A percentile compares a stretch with the other conserved stretches of the same genome.
These are phyloP conservation scores for Tanacetum coccineum DNA, from an alignment of 129 eudicot species.

Conservation along the genomic window DNA sequence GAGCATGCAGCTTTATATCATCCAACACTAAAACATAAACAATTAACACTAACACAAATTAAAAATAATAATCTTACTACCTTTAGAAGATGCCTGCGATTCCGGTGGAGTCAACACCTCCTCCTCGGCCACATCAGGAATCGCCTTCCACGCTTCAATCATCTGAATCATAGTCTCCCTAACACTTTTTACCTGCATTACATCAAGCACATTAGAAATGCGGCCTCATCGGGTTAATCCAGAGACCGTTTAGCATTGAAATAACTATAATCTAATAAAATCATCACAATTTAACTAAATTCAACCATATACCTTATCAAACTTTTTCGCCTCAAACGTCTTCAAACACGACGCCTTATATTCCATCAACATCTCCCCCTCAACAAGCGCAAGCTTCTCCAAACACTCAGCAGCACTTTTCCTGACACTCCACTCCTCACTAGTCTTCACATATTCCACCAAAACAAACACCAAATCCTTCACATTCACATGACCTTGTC, in stretches of 20 bases:
- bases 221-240: too few species aligned
- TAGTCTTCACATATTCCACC: conserved; percentile 59
- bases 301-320: conserved; percentile 61
- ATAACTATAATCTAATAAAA: too few species aligned
- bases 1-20: conserved; percentile 17
- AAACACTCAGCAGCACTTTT: conserved; percentile 77
- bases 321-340: conserved; percentile 75
- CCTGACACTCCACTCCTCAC: conserved; percentile 93
- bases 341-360: conserved; percentile 55
- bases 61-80: conserved; percentile 29
- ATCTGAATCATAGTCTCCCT: conserved; percentile 85
- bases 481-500: conserved; percentile 28
- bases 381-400: conserved; percentile 58
- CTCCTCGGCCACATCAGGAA: conserved; percentile 69
- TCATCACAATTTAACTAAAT: too few species aligned
- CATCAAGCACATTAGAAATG: not conserved
- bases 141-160: conserved; percentile 88
- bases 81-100: conserved; percentile 59
- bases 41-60: not conserved
- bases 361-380: conserved; percentile 46
- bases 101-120: conserved; percentile 50
- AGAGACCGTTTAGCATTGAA: too few species aligned
- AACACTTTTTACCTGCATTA: conserved; percentile 75
- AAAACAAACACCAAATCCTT: conserved; percentile 49
- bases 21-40: conserved; percentile 6